Conservation (phyloP, 1,139 yeast genomes). For the Pneumocystis murina region DNA sequence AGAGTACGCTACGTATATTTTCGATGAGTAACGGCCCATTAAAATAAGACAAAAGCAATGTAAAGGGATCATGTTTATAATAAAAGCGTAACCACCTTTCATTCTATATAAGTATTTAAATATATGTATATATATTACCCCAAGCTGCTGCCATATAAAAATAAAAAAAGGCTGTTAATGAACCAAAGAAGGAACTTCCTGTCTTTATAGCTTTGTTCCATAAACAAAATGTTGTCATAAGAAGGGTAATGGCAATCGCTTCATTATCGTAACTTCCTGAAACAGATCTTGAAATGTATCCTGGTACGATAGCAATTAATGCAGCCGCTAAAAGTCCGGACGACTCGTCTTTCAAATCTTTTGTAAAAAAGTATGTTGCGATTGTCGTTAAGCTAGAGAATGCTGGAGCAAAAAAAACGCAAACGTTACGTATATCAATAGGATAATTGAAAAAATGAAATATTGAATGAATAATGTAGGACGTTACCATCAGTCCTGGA, state of each 20-base stretch:
- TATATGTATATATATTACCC: constrained; percentile 36
- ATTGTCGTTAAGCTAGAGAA: constrained; percentile 87
- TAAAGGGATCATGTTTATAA: constrained; percentile 90
- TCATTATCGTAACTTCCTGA: constrained; percentile 99
- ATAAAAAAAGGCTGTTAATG: constrained; percentile 73
- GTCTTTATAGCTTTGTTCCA: constrained; percentile 90
- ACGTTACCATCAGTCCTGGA: constrained; percentile 96
- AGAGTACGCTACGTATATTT: constrained; percentile 77
- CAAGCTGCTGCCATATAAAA: constrained; percentile 99
- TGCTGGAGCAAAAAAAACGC: constrained; percentile 93
- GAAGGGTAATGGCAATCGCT: constrained; percentile 90
- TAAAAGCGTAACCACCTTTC: constrained; percentile 71
- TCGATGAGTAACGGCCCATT: constrained; percentile 86
- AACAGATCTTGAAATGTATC: constrained; percentile 93
- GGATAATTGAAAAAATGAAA: constrained; percentile 58
- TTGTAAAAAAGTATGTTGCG: constrained; percentile 78
- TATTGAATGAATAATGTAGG: constrained; percentile 72
- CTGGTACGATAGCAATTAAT: constrained; percentile 96
- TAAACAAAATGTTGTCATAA: constrained; percentile 87
- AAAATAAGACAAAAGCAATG: constrained; percentile 79
- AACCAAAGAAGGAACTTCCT: constrained; percentile 77
- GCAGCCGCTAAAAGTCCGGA: constrained; percentile 89
- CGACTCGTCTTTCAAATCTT: constrained; percentile 76
- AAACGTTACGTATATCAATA: constrained; percentile 83
- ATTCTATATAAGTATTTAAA: background rate